Conservation (phyloP, 1,284 basidiomycete genomes). For the Bondarzewia mesenterica region DNA sequence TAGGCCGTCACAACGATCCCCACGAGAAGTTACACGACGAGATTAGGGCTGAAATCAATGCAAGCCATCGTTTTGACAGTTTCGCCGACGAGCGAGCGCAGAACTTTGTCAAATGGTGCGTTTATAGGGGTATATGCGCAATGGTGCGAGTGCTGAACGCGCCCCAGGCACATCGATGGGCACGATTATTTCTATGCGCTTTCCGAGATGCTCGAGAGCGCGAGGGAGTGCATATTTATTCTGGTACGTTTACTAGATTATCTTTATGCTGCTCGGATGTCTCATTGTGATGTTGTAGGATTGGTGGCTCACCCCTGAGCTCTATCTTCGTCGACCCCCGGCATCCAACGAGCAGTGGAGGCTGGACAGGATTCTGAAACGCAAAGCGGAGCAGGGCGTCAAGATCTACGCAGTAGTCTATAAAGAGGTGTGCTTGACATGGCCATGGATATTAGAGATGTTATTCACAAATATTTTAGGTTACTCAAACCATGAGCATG, state of each 20-base stretch:
- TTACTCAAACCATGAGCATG: constrained; percentile 86
- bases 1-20: constrained; percentile 71
- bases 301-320: constrained; percentile 90
- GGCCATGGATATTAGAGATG: too few species aligned
- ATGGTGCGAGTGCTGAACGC: background rate
- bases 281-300: constrained; percentile 37
- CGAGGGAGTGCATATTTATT: constrained; percentile 74
- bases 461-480: constrained; percentile 29
- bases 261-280: background rate
- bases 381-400: constrained; percentile 88
- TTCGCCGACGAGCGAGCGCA: constrained; percentile 67
- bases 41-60: constrained; percentile 64
- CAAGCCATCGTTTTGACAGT: constrained; percentile 74
- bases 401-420: constrained; percentile 85
- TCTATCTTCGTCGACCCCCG: constrained; percentile 87
- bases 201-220: constrained; percentile 79
- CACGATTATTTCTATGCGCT: constrained; percentile 93
- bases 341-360: constrained; percentile 79
- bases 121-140: constrained; percentile 6
- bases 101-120: constrained; percentile 82
- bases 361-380: constrained; percentile 74
- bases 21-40: constrained; percentile 61
- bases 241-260: constrained; percentile 30
- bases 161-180: constrained; percentile 74
- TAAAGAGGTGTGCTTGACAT: constrained; percentile 53